Evolutionary conservation across 805 yeast genomes (phyloP).

Genomic region (Wickerhamomyces silvicola): DNA sequence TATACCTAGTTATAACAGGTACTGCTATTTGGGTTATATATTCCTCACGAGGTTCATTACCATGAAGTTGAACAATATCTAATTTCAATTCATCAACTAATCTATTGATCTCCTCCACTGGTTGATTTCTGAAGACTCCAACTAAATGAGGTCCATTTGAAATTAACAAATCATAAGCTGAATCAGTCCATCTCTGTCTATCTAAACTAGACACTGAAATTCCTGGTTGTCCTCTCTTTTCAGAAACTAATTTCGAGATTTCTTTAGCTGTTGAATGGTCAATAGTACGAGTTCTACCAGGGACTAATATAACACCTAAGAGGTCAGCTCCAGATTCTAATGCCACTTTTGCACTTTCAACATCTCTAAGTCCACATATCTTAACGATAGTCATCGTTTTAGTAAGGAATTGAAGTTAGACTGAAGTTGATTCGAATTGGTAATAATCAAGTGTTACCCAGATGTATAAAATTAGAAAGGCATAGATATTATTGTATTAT

Average conservation of each 20-base stretch:
- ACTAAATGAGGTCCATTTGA: conserved; percentile 62
- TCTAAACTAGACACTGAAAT: conserved; percentile 7
- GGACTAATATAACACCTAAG: conserved; percentile 84
- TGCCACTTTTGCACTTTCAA: conserved; percentile 67
- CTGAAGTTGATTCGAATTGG: too few relatives aligned
- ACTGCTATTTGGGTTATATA: conserved; percentile 27
- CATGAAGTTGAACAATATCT: conserved; percentile 88
- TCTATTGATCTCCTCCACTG: conserved; percentile 50
- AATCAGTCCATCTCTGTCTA: not conserved
- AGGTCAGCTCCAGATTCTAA: conserved; percentile 66
- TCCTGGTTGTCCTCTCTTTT: conserved; percentile 13
- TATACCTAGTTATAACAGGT: conserved; percentile 71
- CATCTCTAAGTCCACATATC: conserved; percentile 74
- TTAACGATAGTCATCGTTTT: conserved; percentile 47
- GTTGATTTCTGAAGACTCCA: conserved; percentile 88
- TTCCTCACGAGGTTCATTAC: conserved; percentile 51
- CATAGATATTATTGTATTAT: too few relatives aligned
- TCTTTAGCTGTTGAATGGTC: conserved; percentile 36
- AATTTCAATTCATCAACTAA: conserved; percentile 37
- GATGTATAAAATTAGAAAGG: too few relatives aligned
- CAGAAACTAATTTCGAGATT: conserved; percentile 35
- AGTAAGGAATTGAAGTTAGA: too few relatives aligned
- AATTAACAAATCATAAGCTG: conserved; percentile 17
- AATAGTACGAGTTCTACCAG: conserved; percentile 70
- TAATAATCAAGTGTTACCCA: too few relatives aligned